Evolutionary conservation across 306 rosid genomes (phyloP).

Genomic region (Abrus pulchellus): DNA sequence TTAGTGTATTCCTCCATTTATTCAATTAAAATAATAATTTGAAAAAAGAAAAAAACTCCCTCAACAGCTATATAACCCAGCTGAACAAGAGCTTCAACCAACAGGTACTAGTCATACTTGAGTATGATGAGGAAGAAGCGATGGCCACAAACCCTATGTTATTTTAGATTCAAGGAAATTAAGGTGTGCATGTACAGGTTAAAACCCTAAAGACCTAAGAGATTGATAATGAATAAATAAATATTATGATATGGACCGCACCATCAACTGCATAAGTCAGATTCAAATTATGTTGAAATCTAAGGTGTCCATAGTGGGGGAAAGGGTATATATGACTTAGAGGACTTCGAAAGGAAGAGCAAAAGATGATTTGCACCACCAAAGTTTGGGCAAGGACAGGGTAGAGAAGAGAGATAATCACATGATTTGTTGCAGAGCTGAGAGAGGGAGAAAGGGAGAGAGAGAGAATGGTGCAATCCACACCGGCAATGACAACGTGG

Average conservation of each 20-base stretch:
- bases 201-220: constrained; percentile 41
- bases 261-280: neutral
- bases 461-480: constrained; percentile 38
- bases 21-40: neutral
- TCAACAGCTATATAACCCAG: constrained; percentile 6
- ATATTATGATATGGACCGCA: neutral
- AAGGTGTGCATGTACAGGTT: neutral
- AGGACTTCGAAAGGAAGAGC: neutral
- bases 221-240: neutral
- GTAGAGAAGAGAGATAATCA: neutral
- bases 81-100: neutral
- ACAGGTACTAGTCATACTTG: neutral
- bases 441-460: neutral
- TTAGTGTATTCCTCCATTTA: constrained; percentile 69
- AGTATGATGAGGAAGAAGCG: neutral
- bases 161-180: neutral
- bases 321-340: neutral
- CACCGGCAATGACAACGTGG: constrained; percentile 50
- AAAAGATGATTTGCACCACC: neutral
- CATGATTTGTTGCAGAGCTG: constrained; percentile 6
- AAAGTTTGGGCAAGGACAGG: neutral
- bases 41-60: neutral
- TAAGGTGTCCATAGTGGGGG: neutral
- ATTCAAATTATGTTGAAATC: constrained; percentile 6
- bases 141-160: constrained; percentile 43